Percentiles rank a stretch among this genome's conserved stretches.
phyloP scores from a whole-genome alignment of 306 rosid genomes.

The Pterocarpus santalinus region DNA sequence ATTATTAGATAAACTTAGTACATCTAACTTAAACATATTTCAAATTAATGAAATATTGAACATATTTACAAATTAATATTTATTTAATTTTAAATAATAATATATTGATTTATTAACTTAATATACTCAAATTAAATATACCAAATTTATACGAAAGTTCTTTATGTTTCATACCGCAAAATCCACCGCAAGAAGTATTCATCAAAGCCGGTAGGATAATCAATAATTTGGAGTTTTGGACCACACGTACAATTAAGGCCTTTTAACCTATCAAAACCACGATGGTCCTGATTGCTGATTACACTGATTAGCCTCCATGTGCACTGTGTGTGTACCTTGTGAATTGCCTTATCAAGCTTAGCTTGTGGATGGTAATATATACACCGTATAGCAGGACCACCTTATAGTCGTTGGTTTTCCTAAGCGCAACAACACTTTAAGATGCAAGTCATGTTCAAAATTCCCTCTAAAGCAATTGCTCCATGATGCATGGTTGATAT shows the following conservation, averaged over 20 bases:
- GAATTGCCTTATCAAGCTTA: conserved; percentile 43
- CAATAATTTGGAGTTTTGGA: conserved; percentile 59
- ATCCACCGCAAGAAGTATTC: conserved; percentile 37
- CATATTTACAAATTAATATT: too few species aligned
- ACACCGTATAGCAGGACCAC: neutral
- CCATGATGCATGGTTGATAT: neutral
- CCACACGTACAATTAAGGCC: conserved; percentile 64
- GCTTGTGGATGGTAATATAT: conserved; percentile 50
- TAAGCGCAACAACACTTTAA: conserved; percentile 13
- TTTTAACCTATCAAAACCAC: conserved; percentile 40
- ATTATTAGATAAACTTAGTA: too few species aligned
- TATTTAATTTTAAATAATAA: too few species aligned
- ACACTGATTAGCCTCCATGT: conserved; percentile 58
- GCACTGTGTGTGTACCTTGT: conserved; percentile 46
- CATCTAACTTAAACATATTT: too few species aligned
- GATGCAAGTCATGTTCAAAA: neutral
- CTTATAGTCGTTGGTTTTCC: conserved; percentile 4
- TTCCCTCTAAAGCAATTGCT: neutral
- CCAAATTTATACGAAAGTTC: neutral
- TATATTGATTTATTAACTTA: neutral
- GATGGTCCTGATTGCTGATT: conserved; percentile 53
- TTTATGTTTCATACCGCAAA: conserved; percentile 46
- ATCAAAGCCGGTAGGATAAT: conserved; percentile 59
- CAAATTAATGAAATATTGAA: too few species aligned
- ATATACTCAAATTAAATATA: neutral